Evolutionary conservation across 805 yeast species (phyloP).

Genomic region (Metschnikowia bowlesiae): DNA sequence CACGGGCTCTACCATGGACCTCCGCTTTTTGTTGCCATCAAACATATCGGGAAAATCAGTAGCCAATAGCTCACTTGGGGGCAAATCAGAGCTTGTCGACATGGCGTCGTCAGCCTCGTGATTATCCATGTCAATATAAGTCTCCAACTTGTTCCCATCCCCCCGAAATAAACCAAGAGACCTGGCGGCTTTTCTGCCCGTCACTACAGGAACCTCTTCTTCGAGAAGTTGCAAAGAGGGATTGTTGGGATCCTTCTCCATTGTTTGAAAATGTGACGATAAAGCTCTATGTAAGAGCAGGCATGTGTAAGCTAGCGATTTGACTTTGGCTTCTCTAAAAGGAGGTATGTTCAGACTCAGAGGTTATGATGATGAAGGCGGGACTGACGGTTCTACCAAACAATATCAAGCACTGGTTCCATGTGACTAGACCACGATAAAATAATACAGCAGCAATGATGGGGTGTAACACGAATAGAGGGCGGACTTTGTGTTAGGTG

Average conservation of each 20-base stretch:
- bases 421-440: not conserved
- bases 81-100: slow-evolving; percentile 3
- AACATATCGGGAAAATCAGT: slow-evolving; percentile 3
- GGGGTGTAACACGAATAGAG: not conserved
- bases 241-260: slow-evolving; percentile 2
- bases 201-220: slow-evolving; percentile 20
- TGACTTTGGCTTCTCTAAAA: not conserved
- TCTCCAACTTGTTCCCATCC: slow-evolving; percentile 12
- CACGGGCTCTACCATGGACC: slow-evolving; percentile 47
- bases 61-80: slow-evolving; percentile 5
- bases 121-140: slow-evolving; percentile 8
- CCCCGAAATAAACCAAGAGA: slow-evolving; percentile 51
- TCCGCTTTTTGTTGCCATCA: slow-evolving; percentile 1
- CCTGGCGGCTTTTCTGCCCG: slow-evolving; percentile 57
- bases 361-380: not conserved
- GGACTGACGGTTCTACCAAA: not conserved
- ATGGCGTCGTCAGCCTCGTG: slow-evolving; percentile 6
- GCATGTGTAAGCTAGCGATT: not conserved
- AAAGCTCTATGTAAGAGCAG: not conserved
- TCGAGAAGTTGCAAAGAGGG: slow-evolving; percentile 9
- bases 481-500: not conserved
- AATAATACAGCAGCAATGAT: not conserved
- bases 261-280: not conserved
- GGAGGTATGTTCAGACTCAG: not conserved
- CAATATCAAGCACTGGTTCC: not conserved